Conservation (phyloP, 2,329 filamentous ascomycete genomes). For the Huntiella abstrusa region DNA sequence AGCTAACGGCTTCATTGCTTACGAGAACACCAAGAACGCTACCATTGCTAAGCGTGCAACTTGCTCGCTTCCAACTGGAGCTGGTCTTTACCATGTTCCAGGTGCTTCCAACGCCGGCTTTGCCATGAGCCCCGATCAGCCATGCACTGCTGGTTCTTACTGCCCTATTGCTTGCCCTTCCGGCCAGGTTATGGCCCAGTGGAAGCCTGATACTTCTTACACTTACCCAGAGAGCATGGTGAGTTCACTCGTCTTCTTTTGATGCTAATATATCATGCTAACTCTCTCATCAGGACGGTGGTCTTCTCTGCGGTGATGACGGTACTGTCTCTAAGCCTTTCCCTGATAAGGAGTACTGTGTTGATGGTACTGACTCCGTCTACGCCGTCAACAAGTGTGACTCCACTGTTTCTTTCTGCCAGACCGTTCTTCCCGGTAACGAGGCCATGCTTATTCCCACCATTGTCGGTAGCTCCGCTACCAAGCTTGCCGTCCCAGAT, state of each 20-base stretch:
- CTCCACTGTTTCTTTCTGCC: conserved; percentile 49
- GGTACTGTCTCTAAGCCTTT: conserved; percentile 54
- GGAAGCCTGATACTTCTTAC: conserved; percentile 54
- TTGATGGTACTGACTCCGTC: conserved; percentile 46
- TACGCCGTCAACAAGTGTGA: conserved; percentile 47
- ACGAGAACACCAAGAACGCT: conserved; percentile 10
- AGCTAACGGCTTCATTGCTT: too few species aligned
- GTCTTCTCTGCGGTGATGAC: conserved; percentile 48
- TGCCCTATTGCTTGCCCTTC: conserved; percentile 62
- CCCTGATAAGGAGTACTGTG: conserved; percentile 46
- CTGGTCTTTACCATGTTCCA: conserved; percentile 48
- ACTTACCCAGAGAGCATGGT: conserved; percentile 55
- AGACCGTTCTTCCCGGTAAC: conserved; percentile 61
- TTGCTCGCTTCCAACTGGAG: conserved; percentile 48
- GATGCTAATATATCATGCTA: conserved; percentile 1
- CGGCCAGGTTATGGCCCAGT: conserved; percentile 61
- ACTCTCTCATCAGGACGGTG: conserved; percentile 38
- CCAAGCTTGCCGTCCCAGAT: conserved; percentile 46
- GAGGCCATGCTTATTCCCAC: conserved; percentile 72
- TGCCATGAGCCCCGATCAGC: conserved; percentile 60
- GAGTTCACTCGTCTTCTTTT: conserved; percentile 17
- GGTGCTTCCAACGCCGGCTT: conserved; percentile 49
- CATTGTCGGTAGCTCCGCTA: conserved; percentile 33
- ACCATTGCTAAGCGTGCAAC: conserved; percentile 13
- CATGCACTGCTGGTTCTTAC: conserved; percentile 47